A percentile compares a stretch with the other conserved stretches of the same genome.
phyloP scores from a whole-genome alignment of 2,329 filamentous ascomycete genomes.

The Dothideomycetes sp. region DNA sequence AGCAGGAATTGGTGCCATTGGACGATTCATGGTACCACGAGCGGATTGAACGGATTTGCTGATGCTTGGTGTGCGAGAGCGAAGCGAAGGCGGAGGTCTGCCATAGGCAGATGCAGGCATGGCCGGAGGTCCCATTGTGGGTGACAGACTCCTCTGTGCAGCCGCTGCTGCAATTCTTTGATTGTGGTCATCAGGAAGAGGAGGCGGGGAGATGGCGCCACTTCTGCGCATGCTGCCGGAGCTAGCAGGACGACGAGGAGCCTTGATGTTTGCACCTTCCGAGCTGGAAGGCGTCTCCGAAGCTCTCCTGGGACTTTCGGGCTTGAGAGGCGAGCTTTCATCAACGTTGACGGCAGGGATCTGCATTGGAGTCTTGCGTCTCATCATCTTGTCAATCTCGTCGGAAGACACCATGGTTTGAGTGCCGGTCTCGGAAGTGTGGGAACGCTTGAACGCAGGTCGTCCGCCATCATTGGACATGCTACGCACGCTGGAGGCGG shows the following conservation, averaged over 20 bases:
- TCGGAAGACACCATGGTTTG: constrained; percentile 79
- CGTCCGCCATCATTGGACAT: constrained; percentile 2
- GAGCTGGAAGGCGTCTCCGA: constrained; percentile 11
- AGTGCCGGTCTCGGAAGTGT: constrained; percentile 55
- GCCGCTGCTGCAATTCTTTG: constrained; percentile 73
- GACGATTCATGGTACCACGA: constrained; percentile 1
- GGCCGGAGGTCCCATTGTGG: constrained; percentile 73
- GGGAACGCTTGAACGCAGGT: constrained; percentile 2
- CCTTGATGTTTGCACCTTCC: constrained; percentile 19
- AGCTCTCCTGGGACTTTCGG: constrained; percentile 16
- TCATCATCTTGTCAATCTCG: constrained; percentile 68
- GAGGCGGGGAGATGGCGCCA: constrained; percentile 48
- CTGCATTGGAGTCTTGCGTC: constrained; percentile 37
- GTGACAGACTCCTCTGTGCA: constrained; percentile 41
- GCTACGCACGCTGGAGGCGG: constrained; percentile 9
- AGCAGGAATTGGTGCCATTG: constrained; percentile 21
- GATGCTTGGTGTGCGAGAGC: constrained; percentile 29
- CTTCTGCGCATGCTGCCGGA: constrained; percentile 55
- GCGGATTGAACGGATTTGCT: constrained; percentile 7
- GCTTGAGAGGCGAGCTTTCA: constrained; percentile 8
- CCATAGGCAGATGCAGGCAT: constrained; percentile 58
- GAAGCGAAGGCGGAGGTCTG: constrained; percentile 18
- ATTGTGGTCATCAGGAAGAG: constrained; percentile 72
- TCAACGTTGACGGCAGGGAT: constrained; percentile 20
- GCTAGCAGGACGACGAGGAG: constrained; percentile 57